Base-by-base conservation (phyloP, 2,329 filamentous ascomycete genomes). In the Monilinia aucupariae region DNA sequence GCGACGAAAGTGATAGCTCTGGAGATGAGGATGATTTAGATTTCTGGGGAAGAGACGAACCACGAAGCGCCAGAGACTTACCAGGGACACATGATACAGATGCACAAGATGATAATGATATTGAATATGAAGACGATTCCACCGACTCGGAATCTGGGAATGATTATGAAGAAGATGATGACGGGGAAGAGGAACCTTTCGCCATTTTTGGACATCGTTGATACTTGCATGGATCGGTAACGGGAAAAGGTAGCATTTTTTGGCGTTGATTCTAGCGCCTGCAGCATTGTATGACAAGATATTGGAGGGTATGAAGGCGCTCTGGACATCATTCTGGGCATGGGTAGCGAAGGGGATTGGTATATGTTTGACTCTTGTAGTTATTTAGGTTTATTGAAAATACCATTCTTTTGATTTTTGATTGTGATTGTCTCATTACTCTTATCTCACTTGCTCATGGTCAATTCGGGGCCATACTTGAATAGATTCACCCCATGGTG, bases 161-260 rank as follows among this genome's bases (percentile, higher is more conserved):
- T 64, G 71, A 72, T 64, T 72, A 68, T 47, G 73, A 74, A 53
- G 75, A 75, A 13, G 76, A 77, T 30, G 76, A 75, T 37, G 77
- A 75, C 34, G 78, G 79, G 20, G 77, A 80, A 61, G 75, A 76
- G 62, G 79, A 82, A 70, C 69, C 73, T 39, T 81, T 82, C 68
- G 78, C 79, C 64, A 76, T 83, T 63, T 79, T 82, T 68, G 81
- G 81, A 13, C 81, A 84, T 73, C 75, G 78, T 66, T 82, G 64
- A 72, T 61, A 41, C 22, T 39, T 15, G 47, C 45, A 59, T 49
- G 60, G 34, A 47, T 41, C 25, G 49, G 47, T 27, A 34, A 41
- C 41, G 20, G 22, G 53, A 49, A 55, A 25, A 25, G 1, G 12
- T 34, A 54, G 60, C 53, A 63, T 63, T 53, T 51, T 39, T 52